Base-by-base conservation (phyloP, 192 early-diverging fungal species). In the Linnemannia elongata region DNA sequence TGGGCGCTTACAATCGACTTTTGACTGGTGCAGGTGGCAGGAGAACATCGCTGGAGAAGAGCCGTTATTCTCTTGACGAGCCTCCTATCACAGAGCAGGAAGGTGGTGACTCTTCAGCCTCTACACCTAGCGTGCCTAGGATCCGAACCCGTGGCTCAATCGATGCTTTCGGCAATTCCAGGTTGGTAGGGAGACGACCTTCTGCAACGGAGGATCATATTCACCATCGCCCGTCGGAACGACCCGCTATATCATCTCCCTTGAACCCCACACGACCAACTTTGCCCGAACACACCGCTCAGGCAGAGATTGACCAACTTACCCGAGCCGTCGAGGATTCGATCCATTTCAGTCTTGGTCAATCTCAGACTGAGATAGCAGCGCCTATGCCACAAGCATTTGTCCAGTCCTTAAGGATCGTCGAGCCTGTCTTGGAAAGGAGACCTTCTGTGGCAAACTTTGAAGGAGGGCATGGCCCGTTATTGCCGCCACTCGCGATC, bases 1-100 rank as follows among this genome's bases (percentile, higher is more conserved):
- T 57, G 68, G 68, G 77, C 18, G 77, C 77, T 7, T 79, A 79
- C 35, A 79, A 79, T 39, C 77, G 77, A 36, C 69, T 72, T 4
- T 41, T 79, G 52, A 17, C 49, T 41, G 77, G 69, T 18, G 42
- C 42, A 20, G 60, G 57, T 44, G 77, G 77, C 1, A 33, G 77
- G 8, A 52, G 77, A 57, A 35, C 36, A 6, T 79, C 77, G 39
- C 49, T 33, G 17, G 77, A 79, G 22, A 71, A 1, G 9, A 41
- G 66, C 10, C 68, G 77, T 41, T 49, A 12, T 7, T 79, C 77
- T 13, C 68, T 79, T 27, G 77, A 79, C 45, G 77, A 79, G 30
- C 35, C 27, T 12, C 36, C 38, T 41, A 70, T 72, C 38, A n/a
- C 52, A 2, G 77, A 79, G 22, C 77, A 79, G 27, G 77, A 79